Evolutionary conservation across 768 basidiomycete genomes (phyloP), one percentile per base, ranked within the genome.

Genomic region (Boletus speciosus): DNA sequence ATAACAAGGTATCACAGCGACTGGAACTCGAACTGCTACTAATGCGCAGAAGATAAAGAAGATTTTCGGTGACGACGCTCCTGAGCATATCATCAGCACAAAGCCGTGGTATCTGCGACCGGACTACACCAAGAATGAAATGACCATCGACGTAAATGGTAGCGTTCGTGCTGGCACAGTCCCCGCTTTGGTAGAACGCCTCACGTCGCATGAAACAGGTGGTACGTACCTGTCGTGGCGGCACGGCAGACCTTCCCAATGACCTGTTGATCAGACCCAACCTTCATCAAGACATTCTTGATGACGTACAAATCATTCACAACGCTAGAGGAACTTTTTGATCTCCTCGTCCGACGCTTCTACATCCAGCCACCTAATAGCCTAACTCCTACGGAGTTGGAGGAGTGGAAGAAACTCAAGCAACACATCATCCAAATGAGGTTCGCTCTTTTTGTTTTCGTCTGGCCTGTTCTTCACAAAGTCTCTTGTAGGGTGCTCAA

Each of bases 291-390:
- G 66, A 86, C 94, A 1, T 98, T 98, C 80, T 73, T 98, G 59
- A 87, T 97, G 83, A 97, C 96, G 1, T 97, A 92, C 78, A 92
- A 94, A 65, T 94, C 93, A 1, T 98, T 98, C 71, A 91, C 90
- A 15, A 86, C 85, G 6, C 75, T 90, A 42, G 82, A 90, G 52
- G 86, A 93, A 45, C 74, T 98, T 9, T 86, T 96, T 51, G 85
- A 93, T 54, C 77, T 88, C 16, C 83, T 98, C 19, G 80, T 89
- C 7, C 77, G 81, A 41, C 84, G 96, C 16, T 98, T 93, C 73
- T 78, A 80, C 61, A 86, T 94, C 27, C 77, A 81, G 46, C 79
- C 90, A 23, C 96, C 94, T 0, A 76, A 80, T 6, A 84, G 80
- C 6, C 65, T 98, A 36, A 78, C 74, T 9, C 71, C 76, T 1